phyloP scores from a whole-genome alignment of 805 yeast species.

The Teunomyces funiuensis region DNA sequence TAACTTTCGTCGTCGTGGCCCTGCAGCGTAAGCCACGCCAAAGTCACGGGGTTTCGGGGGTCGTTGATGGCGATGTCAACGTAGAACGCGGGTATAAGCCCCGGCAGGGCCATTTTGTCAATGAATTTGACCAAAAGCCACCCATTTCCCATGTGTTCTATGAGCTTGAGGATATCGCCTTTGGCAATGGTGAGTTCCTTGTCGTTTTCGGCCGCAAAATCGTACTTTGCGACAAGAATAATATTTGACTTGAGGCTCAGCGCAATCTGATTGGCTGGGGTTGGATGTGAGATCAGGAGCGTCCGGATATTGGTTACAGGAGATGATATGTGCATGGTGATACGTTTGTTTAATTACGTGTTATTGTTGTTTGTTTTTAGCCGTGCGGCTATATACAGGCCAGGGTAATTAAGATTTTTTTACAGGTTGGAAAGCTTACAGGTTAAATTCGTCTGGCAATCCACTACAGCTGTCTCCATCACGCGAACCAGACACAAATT shows the following conservation, averaged over 20 bases:
- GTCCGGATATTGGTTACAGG: constrained; percentile 6
- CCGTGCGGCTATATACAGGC: no score
- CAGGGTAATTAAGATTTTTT: no score
- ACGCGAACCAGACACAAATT: constrained; percentile 40
- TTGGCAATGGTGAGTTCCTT: constrained; percentile 46
- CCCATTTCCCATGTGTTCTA: constrained; percentile 50
- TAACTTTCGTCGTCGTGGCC: constrained; percentile 16
- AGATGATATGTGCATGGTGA: constrained; percentile 6
- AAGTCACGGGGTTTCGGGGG: constrained; percentile 36
- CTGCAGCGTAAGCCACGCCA: constrained; percentile 28
- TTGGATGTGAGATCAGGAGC: constrained; percentile 21
- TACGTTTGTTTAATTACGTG: no score
- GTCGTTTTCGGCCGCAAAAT: constrained; percentile 42
- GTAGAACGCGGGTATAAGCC: constrained; percentile 53
- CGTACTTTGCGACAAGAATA: constrained; percentile 47
- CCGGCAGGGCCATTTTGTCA: constrained; percentile 44
- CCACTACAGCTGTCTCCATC: constrained; percentile 33
- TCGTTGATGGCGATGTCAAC: constrained; percentile 48
- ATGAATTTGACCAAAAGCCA: constrained; percentile 59
- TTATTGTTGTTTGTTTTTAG: no score
- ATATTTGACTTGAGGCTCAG: constrained; percentile 27
- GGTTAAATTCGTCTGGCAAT: not conserved
- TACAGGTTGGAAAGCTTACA: no score
- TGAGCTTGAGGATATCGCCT: constrained; percentile 53
- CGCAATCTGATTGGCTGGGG: constrained; percentile 11